phyloP scores from a whole-genome alignment of 257 asterid genomes.

The Solanum gandarillasii region DNA sequence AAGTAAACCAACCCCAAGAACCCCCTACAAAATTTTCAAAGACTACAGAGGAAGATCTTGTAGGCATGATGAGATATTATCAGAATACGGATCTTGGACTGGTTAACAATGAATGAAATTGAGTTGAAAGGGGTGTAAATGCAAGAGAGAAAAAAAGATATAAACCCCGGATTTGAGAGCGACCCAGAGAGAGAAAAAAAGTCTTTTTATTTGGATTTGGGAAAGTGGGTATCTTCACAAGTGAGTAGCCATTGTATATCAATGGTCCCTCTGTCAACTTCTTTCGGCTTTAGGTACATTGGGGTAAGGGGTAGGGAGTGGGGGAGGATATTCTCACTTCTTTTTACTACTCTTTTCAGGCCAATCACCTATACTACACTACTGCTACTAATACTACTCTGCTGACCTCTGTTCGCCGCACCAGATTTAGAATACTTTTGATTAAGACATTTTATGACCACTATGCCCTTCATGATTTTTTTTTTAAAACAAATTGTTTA shows the following conservation, averaged over 20 bases:
- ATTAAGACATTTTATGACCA: not conserved
- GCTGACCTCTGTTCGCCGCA: not conserved
- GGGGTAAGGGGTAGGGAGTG: not conserved
- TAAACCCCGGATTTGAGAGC: not conserved
- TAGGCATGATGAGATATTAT: not conserved
- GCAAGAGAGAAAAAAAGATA: not conserved
- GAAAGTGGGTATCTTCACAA: not conserved
- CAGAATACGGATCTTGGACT: not conserved
- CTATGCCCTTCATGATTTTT: not conserved
- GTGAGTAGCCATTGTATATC: not conserved
- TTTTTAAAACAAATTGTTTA: no score
- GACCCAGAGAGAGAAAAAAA: not conserved
- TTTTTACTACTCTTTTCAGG: not conserved
- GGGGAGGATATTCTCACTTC: not conserved
- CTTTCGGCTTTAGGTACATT: not conserved
- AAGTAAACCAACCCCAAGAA: not conserved
- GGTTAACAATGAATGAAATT: slow-evolving; percentile 1
- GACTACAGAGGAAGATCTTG: not conserved
- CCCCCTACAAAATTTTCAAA: not conserved
- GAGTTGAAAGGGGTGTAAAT: not conserved
- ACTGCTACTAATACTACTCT: not conserved
- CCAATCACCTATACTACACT: not conserved
- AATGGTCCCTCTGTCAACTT: not conserved
- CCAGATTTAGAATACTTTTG: not conserved
- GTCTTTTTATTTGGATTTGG: slow-evolving; percentile 5